Evolutionary conservation across 805 yeast genomes (phyloP).

Genomic region (Ogataea parapolymorpha): DNA sequence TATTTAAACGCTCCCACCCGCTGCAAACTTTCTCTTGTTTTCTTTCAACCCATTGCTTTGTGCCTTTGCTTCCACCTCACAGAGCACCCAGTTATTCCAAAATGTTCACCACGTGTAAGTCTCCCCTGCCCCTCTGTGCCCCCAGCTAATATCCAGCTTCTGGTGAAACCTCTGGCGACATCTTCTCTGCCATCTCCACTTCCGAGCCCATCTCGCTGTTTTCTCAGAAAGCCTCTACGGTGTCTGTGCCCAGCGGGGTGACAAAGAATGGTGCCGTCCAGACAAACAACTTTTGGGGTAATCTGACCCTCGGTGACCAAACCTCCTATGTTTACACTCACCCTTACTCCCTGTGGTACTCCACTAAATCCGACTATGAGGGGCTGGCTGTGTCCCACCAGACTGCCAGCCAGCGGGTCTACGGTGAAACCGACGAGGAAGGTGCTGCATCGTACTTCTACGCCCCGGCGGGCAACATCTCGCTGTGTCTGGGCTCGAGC

Average conservation of each 20-base stretch:
- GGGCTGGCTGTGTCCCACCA: slow-evolving; percentile 70
- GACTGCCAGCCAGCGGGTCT: slow-evolving; percentile 54
- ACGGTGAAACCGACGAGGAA: slow-evolving; percentile 49
- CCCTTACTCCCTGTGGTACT: slow-evolving; percentile 69
- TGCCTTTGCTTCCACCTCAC: slow-evolving; percentile 7
- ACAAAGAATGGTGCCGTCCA: slow-evolving; percentile 38
- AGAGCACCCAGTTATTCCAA: not conserved
- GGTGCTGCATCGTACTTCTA: slow-evolving; percentile 52
- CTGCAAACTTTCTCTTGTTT: slow-evolving; percentile 1
- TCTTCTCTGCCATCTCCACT: slow-evolving; percentile 40
- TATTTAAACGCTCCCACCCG: slow-evolving; percentile 6
- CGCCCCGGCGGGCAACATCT: slow-evolving; percentile 57
- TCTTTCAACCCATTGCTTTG: slow-evolving; percentile 6
- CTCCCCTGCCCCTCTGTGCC: not conserved
- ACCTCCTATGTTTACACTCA: slow-evolving; percentile 69
- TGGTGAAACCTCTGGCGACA: slow-evolving; percentile 34
- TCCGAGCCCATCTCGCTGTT: slow-evolving; percentile 45
- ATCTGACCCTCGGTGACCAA: slow-evolving; percentile 61
- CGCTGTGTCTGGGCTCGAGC: slow-evolving; percentile 46
- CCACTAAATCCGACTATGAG: slow-evolving; percentile 38
- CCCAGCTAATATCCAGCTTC: slow-evolving; percentile 6
- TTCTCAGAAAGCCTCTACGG: slow-evolving; percentile 27
- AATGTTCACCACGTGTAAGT: slow-evolving; percentile 7
- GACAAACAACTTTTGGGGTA: slow-evolving; percentile 75
- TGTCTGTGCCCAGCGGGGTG: slow-evolving; percentile 25